Conservation (phyloP, 2,329 filamentous ascomycete species). For the Sporothrix phasma region DNA sequence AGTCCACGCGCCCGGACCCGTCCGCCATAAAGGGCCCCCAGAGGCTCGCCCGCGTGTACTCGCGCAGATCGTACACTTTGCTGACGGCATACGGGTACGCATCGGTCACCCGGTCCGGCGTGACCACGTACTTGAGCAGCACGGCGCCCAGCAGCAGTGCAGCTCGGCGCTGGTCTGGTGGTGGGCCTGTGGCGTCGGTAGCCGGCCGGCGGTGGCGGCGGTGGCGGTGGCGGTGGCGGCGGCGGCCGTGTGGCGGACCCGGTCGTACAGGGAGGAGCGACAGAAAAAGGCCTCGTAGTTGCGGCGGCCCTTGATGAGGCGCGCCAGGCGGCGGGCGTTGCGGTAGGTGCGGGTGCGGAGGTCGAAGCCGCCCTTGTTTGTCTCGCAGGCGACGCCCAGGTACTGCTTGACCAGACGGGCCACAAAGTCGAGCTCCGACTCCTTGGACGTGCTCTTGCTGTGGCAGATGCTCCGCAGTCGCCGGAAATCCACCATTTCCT, state of each 20-base stretch:
- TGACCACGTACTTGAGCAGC: slow-evolving; percentile 28
- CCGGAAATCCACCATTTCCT: slow-evolving; percentile 35
- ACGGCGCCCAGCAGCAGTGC: slow-evolving; percentile 60
- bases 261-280: slow-evolving; percentile 52
- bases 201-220: neutral
- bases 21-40: slow-evolving; percentile 69
- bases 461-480: slow-evolving; percentile 36
- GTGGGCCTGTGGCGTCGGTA: slow-evolving; percentile 26
- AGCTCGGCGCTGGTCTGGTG: slow-evolving; percentile 61
- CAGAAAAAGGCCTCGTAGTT: slow-evolving; percentile 53
- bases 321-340: slow-evolving; percentile 36
- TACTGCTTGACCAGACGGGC: slow-evolving; percentile 36
- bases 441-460: slow-evolving; percentile 30
- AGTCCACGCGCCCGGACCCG: slow-evolving; percentile 54
- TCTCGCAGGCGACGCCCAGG: slow-evolving; percentile 34
- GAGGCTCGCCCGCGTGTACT: slow-evolving; percentile 49
- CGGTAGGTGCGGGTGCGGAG: slow-evolving; percentile 31
- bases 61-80: slow-evolving; percentile 63
- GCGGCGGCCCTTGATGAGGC: slow-evolving; percentile 34
- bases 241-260: slow-evolving; percentile 20
- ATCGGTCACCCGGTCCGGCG: slow-evolving; percentile 28
- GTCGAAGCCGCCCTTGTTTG: slow-evolving; percentile 23
- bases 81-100: slow-evolving; percentile 54
- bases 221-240: neutral
- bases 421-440: slow-evolving; percentile 39